A percentile compares a stretch with the other conserved stretches of the same genome.
Evolutionary conservation across 2,329 filamentous ascomycete genomes (phyloP).

Genomic region (Pseudogymnoascus sp.): DNA sequence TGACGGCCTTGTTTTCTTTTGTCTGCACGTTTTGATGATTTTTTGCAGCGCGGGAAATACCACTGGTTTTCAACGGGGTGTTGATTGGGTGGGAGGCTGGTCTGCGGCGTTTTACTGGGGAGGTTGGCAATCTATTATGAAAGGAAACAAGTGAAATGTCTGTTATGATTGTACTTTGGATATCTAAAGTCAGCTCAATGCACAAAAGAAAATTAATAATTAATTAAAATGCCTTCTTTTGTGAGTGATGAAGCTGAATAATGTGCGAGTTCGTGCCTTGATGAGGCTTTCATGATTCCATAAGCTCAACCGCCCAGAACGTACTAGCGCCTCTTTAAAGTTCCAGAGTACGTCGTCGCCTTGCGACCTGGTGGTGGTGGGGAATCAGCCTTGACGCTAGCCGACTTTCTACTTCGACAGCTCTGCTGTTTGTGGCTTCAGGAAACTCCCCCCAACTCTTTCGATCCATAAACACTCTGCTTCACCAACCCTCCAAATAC

Average conservation of each 20-base stretch:
- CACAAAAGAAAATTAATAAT: background rate
- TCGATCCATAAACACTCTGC: background rate
- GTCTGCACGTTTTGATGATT: background rate
- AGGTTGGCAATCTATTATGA: background rate
- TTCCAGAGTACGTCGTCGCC: background rate
- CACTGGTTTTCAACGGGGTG: slow-evolving; percentile 4
- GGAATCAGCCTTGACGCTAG: slow-evolving; percentile 2
- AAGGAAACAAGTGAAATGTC: background rate
- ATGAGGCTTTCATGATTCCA: background rate
- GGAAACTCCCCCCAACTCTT: background rate
- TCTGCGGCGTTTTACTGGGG: background rate
- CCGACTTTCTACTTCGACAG: slow-evolving; percentile 4
- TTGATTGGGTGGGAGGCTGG: background rate
- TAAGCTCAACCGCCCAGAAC: background rate
- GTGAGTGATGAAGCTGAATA: background rate
- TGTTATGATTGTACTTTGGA: background rate
- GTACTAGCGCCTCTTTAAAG: background rate
- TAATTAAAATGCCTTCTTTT: background rate
- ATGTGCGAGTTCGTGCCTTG: background rate
- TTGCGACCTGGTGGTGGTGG: slow-evolving; percentile 1
- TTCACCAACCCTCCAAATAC: background rate
- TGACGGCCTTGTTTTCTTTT: background rate
- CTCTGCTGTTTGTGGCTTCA: background rate
- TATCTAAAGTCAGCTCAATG: slow-evolving; percentile 4
- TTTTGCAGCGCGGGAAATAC: background rate